Percentiles rank a stretch among this genome's conserved stretches.
Conservation (phyloP, 2,329 filamentous ascomycete species). For the Trichoderma cornu-damae region DNA sequence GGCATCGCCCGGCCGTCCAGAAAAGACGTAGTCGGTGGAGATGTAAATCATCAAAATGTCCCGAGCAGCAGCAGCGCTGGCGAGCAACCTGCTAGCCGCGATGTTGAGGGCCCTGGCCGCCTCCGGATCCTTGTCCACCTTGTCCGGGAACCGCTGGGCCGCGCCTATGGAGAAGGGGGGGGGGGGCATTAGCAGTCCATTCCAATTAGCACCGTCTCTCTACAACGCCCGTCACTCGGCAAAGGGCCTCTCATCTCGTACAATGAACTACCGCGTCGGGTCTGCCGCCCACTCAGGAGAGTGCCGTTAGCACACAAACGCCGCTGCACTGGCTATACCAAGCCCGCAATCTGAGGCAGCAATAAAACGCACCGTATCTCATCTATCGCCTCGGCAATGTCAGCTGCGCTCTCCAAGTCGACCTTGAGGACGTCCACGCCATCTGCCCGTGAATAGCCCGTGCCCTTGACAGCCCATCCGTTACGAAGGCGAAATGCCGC, state of each 20-base stretch:
- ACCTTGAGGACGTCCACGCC: slow-evolving; percentile 62
- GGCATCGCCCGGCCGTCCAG: slow-evolving; percentile 69
- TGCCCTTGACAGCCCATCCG: slow-evolving; percentile 64
- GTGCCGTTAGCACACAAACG: neutral
- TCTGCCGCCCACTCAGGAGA: neutral
- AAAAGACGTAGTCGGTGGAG: slow-evolving; percentile 77
- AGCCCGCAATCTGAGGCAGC: neutral
- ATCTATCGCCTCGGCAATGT: slow-evolving; percentile 49
- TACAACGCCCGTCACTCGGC: neutral
- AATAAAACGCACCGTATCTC: slow-evolving; percentile 46
- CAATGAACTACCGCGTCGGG: slow-evolving; percentile 19
- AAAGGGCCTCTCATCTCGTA: slow-evolving; percentile 1
- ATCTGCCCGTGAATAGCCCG: slow-evolving; percentile 68
- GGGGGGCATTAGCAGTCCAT: slow-evolving; percentile 20
- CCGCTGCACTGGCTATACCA: neutral
- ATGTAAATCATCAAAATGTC: slow-evolving; percentile 68
- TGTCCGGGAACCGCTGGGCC: slow-evolving; percentile 82
- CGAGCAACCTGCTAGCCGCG: slow-evolving; percentile 61
- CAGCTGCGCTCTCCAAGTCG: slow-evolving; percentile 43
- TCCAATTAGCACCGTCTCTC: neutral
- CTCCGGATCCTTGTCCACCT: slow-evolving; percentile 73
- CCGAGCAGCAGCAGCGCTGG: slow-evolving; percentile 57
- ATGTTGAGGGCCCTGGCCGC: slow-evolving; percentile 71
- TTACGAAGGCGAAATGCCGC: slow-evolving; percentile 56
- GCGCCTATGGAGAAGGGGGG: slow-evolving; percentile 54